Evolutionary conservation across 164 flowering plant genomes (phyloP), one percentile per base, ranked within the genome.

Genomic region (Magnolia changhungtana): DNA sequence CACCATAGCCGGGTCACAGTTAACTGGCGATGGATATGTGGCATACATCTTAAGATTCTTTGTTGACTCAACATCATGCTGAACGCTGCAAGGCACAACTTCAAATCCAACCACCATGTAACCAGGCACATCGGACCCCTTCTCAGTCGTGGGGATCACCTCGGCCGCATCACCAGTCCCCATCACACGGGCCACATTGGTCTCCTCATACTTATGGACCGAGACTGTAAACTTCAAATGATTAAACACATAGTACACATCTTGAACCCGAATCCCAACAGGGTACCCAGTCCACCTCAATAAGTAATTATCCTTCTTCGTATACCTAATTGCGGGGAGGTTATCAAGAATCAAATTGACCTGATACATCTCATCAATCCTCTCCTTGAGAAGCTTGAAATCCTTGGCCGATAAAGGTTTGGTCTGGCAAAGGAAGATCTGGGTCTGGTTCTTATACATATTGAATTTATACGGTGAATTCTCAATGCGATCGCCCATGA

Each of bases 21-120:
- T 84, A 21, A 92, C 84, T 0, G 83, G 63, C 2, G 82, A 74
- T 7, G 95, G 91, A 80, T 88, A 89, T 69, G 85, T 88, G 0
- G 75, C 84, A 74, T 89, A 84, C 81, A 84, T 88, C 23, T 90
- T 88, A 79, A 81, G 66, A 18, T 90, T 84, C 85, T 92, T 92
- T 8, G 83, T 78, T 0, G 89, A 63, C 0, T 85, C 86, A 14
- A 74, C 63, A 77, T 89, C 83, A 74, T 92, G 95, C 72, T 72
- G 78, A 49, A 80, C 55, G 68, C 89, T 90, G 73, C 95, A 92
- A 68, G 97, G 92, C 0, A 83, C 80, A 31, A 92, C 94, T 87
- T 92, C 97, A 84, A 91, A 92, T 24, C 95, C 95, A 51, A 91
- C 97, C 82, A 92, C 94, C 95, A 90, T 91, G 73, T 90, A 90